Base-by-base conservation (phyloP, 306 rosid species). In the Astragalus membranaceus region DNA sequence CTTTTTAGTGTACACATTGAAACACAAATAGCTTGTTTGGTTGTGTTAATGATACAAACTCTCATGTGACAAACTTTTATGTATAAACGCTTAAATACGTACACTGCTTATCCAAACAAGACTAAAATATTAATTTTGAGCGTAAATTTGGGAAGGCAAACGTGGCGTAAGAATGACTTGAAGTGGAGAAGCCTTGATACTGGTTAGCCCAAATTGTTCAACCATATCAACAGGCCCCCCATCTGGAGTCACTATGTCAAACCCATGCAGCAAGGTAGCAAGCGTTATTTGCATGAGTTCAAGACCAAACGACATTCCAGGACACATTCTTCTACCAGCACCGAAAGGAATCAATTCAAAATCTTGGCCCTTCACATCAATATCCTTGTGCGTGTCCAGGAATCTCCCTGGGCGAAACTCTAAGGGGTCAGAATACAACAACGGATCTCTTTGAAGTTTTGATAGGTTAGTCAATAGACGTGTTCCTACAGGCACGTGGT, bases 371-470 rank as follows among this genome's bases (percentile, higher is more conserved):
- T 39, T 65, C 0, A 64, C 0, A 4, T 78, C 77, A 0, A 71
- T 8, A 16, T 48, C 42, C 14, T 64, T 64, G 17, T 78, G 73
- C 1, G 73, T 71, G 11, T 62, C 54, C 7, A 64, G 43, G 1
- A 78, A 78, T 56, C 77, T 78, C 42, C 71, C 81, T 15, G 77
- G 81, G 0, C 11, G 73, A 49, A 78, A 78, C 56, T 78, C 78
- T 8, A 55, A 71, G 0, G 81, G 73, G 36, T 77, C 3, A 0
- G n/a, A 4, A 54, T 70, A 77, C n/a, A 70, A 0, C 0, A 8
- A 6, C 3, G 81, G 81, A 36, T 77, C 85, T 0, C 63, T 57
- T 32, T 83, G 90, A 5, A 87, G 49, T 77, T 89, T 86, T 5
- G 80, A 48, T 3, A 87, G 2, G 66, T 90, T 85, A 0, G 79